Evolutionary conservation across 2,329 filamentous ascomycete genomes (phyloP).

Genomic region (Verticillium nonalfalfae): DNA sequence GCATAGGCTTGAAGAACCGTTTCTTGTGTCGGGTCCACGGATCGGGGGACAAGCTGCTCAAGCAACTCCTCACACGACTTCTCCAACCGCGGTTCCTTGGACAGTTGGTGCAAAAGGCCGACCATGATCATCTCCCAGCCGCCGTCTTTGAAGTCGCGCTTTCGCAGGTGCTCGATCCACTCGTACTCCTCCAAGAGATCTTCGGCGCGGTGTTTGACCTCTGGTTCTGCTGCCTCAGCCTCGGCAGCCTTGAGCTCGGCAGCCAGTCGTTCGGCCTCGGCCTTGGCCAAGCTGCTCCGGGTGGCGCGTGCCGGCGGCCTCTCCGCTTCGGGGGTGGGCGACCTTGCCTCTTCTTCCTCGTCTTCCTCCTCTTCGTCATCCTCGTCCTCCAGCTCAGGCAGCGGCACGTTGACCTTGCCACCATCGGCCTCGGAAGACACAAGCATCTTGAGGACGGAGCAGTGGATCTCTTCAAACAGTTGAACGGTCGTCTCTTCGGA

Average conservation of each 20-base stretch:
- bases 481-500: constrained; percentile 72
- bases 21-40: constrained; percentile 71
- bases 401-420: constrained; percentile 70
- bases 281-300: constrained; percentile 77
- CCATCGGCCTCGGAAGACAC: constrained; percentile 69
- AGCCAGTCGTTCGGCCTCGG: constrained; percentile 64
- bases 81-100: constrained; percentile 64
- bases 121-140: constrained; percentile 90
- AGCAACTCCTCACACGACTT: constrained; percentile 74
- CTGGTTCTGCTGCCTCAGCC: constrained; percentile 38
- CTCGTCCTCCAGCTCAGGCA: constrained; percentile 69
- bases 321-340: constrained; percentile 65
- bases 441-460: constrained; percentile 80
- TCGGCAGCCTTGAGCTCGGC: constrained; percentile 51
- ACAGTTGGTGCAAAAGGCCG: constrained; percentile 79
- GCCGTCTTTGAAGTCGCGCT: constrained; percentile 78
- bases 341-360: constrained; percentile 44
- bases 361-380: constrained; percentile 61
- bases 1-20: constrained; percentile 69
- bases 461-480: constrained; percentile 85
- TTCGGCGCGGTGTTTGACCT: constrained; percentile 59
- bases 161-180: constrained; percentile 80
- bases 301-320: constrained; percentile 67
- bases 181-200: constrained; percentile 69
- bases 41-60: constrained; percentile 70